phyloP scores from a whole-genome alignment of 2,329 filamentous ascomycete species.

The Stemphylium lycopersici region DNA sequence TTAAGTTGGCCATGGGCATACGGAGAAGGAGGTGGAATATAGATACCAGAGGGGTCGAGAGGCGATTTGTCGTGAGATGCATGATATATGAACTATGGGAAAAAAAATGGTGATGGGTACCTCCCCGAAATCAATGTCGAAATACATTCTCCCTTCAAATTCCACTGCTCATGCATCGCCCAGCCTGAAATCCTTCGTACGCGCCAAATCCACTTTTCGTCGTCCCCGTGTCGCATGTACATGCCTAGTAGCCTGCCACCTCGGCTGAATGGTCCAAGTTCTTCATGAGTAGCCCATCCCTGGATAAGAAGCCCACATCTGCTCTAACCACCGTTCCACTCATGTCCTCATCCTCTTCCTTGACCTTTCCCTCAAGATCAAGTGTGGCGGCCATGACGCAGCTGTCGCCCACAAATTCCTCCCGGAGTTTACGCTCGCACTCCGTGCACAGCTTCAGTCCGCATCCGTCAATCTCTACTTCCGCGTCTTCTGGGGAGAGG shows the following conservation, averaged over 20 bases:
- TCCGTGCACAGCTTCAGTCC: constrained; percentile 32
- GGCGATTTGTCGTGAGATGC: no score
- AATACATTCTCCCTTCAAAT: no score
- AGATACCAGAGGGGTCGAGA: no score
- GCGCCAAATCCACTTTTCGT: background rate
- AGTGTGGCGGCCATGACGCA: constrained; percentile 20
- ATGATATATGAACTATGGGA: no score
- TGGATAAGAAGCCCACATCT: constrained; percentile 36
- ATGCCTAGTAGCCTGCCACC: background rate
- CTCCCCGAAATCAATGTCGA: no score
- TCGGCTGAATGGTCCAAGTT: constrained; percentile 7
- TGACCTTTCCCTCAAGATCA: constrained; percentile 28
- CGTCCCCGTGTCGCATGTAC: background rate
- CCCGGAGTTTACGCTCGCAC: constrained; percentile 22
- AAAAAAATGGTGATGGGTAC: no score
- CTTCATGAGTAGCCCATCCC: constrained; percentile 29
- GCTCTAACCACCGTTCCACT: constrained; percentile 20
- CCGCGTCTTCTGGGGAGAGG: constrained; percentile 1
- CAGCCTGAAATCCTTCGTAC: background rate
- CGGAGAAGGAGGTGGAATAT: no score
- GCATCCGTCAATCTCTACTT: constrained; percentile 29
- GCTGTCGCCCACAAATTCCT: constrained; percentile 15
- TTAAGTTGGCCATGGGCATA: constrained; percentile 13
- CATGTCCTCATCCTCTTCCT: constrained; percentile 4
- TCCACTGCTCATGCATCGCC: no score